Percentiles rank a stretch among this genome's conserved stretches.
These are phyloP conservation scores for Penicillium bialowiezense DNA, from an alignment of 495 filamentous ascomycete species.

Conservation along the genomic window DNA sequence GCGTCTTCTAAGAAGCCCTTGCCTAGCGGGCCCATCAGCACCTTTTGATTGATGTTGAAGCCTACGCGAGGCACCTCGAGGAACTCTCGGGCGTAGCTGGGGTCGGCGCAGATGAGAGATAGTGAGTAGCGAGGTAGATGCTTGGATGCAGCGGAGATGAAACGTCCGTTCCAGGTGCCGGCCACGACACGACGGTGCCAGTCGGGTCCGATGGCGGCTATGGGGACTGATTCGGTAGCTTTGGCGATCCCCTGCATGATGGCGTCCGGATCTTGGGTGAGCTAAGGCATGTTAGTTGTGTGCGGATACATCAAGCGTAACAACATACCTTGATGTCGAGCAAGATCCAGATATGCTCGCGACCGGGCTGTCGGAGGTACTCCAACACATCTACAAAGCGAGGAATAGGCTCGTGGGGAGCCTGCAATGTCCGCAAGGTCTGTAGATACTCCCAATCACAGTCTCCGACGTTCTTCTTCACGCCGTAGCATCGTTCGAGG, in stretches of 20 bases:
- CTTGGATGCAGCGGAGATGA: conserved; percentile 53
- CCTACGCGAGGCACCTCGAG: conserved; percentile 54
- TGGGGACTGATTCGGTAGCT: conserved; percentile 53
- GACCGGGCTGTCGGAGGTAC: conserved; percentile 59
- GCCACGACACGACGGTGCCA: conserved; percentile 74
- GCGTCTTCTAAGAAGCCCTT: conserved; percentile 60
- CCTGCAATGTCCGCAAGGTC: conserved; percentile 61
- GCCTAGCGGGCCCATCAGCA: conserved; percentile 64
- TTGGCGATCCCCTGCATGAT: conserved; percentile 64
- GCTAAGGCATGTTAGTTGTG: conserved; percentile 29
- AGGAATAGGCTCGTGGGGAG: conserved; percentile 70
- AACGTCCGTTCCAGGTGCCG: conserved; percentile 75
- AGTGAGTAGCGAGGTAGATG: conserved; percentile 68
- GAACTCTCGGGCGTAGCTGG: conserved; percentile 67
- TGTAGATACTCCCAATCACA: conserved; percentile 72
- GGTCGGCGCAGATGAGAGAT: conserved; percentile 69
- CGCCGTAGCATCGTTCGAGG: conserved; percentile 77
- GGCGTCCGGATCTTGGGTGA: conserved; percentile 65
- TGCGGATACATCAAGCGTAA: not conserved
- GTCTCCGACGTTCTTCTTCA: conserved; percentile 65
- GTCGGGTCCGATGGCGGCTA: conserved; percentile 33
- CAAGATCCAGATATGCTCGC: conserved; percentile 72
- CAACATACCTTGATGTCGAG: conserved; percentile 78
- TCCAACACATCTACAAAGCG: conserved; percentile 71
- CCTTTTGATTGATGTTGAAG: conserved; percentile 70